A percentile compares a stretch with the other conserved stretches of the same genome.
These are phyloP conservation scores for Phanerochaete carnosa DNA, from an alignment of 768 basidiomycete genomes.

Conservation along the genomic window DNA sequence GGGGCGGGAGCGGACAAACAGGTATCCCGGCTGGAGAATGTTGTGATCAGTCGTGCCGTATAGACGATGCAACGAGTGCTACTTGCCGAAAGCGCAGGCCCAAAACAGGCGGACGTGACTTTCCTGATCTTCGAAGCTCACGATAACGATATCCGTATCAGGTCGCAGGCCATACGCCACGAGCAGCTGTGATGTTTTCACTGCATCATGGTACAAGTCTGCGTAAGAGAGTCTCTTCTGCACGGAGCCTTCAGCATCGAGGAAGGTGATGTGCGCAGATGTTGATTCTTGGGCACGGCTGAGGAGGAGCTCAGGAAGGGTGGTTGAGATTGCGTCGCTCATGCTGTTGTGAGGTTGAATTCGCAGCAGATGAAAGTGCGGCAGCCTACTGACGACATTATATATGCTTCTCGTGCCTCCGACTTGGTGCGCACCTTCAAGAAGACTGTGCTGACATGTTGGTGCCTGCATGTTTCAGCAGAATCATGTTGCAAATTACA, in stretches of 20 bases:
- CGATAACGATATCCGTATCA: slow-evolving; percentile 23
- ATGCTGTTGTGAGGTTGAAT: no score
- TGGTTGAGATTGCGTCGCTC: neutral
- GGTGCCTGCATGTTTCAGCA: no score
- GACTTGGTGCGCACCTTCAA: no score
- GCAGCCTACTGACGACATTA: no score
- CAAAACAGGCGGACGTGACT: slow-evolving; percentile 30
- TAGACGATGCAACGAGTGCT: no score
- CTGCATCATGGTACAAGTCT: slow-evolving; percentile 11
- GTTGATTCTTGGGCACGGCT: neutral
- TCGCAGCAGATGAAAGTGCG: no score
- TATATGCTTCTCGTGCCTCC: no score
- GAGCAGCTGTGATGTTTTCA: slow-evolving; percentile 22
- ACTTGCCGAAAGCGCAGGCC: slow-evolving; percentile 28
- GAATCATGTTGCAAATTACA: no score
- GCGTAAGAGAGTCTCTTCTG: slow-evolving; percentile 11
- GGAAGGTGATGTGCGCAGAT: slow-evolving; percentile 2
- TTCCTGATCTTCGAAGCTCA: slow-evolving; percentile 27
- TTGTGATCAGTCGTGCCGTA: no score
- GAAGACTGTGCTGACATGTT: no score
- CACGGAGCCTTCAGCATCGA: slow-evolving; percentile 5
- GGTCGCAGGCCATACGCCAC: slow-evolving; percentile 21
- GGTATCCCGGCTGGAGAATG: slow-evolving; percentile 27
- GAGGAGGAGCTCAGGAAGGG: neutral
- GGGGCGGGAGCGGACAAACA: slow-evolving; percentile 28